Conservation (phyloP, 495 filamentous ascomycete genomes). For the Hypoxylon perforatum region DNA sequence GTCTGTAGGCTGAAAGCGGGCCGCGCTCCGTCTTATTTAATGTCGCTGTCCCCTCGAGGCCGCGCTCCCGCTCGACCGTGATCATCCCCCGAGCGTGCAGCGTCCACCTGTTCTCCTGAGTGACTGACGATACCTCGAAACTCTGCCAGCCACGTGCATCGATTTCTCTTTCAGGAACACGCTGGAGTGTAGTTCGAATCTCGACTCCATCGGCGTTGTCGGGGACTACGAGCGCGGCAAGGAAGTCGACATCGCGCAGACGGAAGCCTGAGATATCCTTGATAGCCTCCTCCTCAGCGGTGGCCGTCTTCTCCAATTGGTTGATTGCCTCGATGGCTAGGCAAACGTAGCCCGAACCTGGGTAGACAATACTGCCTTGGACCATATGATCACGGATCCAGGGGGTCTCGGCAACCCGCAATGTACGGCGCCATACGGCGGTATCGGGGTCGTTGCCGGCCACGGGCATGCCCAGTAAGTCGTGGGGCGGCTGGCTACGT, state of each 20-base stretch:
- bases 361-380: not conserved
- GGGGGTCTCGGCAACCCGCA: not conserved
- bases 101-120: slow-evolving; percentile 4
- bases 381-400: not conserved
- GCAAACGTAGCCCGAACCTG: not conserved
- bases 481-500: slow-evolving; percentile 37
- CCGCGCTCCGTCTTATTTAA: not conserved
- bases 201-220: not conserved
- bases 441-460: slow-evolving; percentile 6
- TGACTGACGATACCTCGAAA: not conserved
- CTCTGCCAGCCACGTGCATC: not conserved
- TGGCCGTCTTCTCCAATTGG: not conserved
- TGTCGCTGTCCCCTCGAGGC: too few species aligned
- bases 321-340: not conserved
- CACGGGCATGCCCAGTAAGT: slow-evolving; percentile 51
- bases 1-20: not conserved
- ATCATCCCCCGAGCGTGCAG: not conserved
- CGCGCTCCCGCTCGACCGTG: too few species aligned
- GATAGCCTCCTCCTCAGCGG: not conserved
- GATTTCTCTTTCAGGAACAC: not conserved
- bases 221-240: not conserved
- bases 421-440: not conserved
- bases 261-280: not conserved
- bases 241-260: not conserved
- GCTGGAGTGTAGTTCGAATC: not conserved